These are phyloP conservation scores for Phytopythium delawarense DNA, from an alignment of 352 stramenopile species.

Conservation along the genomic window DNA sequence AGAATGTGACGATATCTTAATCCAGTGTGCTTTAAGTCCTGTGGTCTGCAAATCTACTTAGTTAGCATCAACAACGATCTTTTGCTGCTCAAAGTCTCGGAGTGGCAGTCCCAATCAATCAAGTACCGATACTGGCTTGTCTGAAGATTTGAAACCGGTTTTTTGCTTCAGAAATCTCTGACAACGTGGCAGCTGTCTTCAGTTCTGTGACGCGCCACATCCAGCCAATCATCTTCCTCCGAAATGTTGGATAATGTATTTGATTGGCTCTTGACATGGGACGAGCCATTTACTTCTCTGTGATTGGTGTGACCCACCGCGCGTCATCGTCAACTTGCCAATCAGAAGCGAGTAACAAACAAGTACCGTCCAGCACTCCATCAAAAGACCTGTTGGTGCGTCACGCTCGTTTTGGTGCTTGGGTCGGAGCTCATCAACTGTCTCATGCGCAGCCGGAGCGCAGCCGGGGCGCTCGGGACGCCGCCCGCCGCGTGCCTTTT, in stretches of 20 bases:
- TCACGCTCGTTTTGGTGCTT: conserved; percentile 5
- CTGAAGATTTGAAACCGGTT: not conserved
- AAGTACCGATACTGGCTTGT: not conserved
- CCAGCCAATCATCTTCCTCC: not conserved
- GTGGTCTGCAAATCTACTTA: not conserved
- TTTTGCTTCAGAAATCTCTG: not conserved
- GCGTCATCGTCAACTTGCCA: not conserved
- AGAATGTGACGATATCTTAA: not conserved
- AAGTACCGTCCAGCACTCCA: not conserved
- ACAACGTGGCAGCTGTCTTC: conserved; percentile 1
- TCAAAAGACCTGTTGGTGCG: conserved; percentile 1
- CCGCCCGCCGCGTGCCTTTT: not conserved
- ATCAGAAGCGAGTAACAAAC: not conserved
- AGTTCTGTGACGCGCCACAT: conserved; percentile 1
- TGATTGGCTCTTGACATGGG: not conserved
- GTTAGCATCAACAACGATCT: not conserved
- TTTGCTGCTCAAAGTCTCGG: not conserved
- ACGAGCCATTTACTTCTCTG: not conserved
- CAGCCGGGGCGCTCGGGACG: not conserved
- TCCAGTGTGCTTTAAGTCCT: not conserved
- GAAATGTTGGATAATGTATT: not conserved
- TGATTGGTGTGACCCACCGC: conserved; percentile 8
- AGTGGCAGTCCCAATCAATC: conserved; percentile 5
- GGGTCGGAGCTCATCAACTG: conserved; percentile 3
- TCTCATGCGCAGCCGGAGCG: conserved; percentile 4